Base-by-base conservation (phyloP, 805 yeast species). In the Wickerhamomyces pijperi region DNA sequence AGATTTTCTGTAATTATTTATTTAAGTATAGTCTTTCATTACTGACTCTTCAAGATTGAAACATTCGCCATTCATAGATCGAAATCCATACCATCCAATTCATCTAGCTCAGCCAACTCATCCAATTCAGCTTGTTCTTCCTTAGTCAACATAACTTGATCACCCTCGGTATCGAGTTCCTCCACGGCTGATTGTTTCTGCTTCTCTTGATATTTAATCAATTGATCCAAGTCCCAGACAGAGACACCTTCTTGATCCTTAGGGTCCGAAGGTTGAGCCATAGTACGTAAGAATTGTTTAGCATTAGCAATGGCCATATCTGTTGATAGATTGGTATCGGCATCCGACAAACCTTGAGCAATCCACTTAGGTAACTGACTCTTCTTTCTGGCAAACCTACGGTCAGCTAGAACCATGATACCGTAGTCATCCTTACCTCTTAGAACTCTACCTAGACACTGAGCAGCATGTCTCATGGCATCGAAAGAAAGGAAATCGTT, bases 401-500 rank as follows among this genome's bases (percentile, higher is more conserved):
- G 69, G 58, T 92, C 99, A 0, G 98, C 98, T 44, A 92, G 63
- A 34, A 92, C 97, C 99, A 92, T 92, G 49, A 92, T 82, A 46
- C 99, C 99, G 59, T 92, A 92, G 65, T 92, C 99, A 55, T 92
- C 97, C 58, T 92, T 92, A 48, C 99, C 99, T 65, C 99, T 76
- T 46, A 92, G 65, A 39, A 92, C 98, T 56, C 99, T 77, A 11
- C 99, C 99, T 53, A 92, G 63, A 62, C 99, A 92, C 60, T 92
- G 99, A 0, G 99, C 97, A 4, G 97, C 99, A 63, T 92, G 99
- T 55, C 99, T 76, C 98, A 92, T 92, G 13, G 99, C 99, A 61
- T 92, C 99, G 68, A 92, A 92, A 11, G 97, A 88, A 31, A 92
- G 58, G 56, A 92, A 92, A 53, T 92, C 98, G 55, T 85, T 87